Evolutionary conservation across 2,329 filamentous ascomycete genomes (phyloP).

Genomic region (Alternaria hordeiaustralica): DNA sequence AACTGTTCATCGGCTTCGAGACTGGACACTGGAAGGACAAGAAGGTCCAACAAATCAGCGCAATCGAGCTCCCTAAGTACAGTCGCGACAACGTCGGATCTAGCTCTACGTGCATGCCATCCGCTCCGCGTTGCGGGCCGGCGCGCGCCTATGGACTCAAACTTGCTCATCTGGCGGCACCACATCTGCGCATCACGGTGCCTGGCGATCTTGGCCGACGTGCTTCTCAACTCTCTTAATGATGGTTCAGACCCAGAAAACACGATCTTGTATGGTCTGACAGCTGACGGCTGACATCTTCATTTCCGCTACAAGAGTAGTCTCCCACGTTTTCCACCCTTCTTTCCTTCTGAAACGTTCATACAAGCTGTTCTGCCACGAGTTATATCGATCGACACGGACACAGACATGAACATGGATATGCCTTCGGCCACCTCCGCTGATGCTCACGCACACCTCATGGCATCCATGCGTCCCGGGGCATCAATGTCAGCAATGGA

Average conservation of each 20-base stretch:
- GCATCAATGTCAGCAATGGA: slow-evolving; percentile 13
- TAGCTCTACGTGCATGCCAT: not conserved
- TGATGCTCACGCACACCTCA: not conserved
- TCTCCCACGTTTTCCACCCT: not conserved
- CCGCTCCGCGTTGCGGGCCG: not conserved
- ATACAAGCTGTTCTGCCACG: not conserved
- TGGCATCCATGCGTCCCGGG: not conserved
- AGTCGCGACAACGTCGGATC: not conserved
- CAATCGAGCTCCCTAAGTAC: not conserved
- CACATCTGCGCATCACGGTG: slow-evolving; percentile 3
- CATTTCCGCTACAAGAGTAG: not conserved
- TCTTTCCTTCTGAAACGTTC: not conserved
- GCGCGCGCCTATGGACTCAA: slow-evolving; percentile 14
- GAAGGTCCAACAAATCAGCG: not conserved
- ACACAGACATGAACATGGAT: slow-evolving; percentile 5
- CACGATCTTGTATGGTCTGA: not conserved
- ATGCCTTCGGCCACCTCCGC: slow-evolving; percentile 4
- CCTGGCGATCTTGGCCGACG: slow-evolving; percentile 5
- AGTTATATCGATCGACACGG: not conserved
- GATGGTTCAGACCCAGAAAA: not conserved
- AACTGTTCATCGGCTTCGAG: not conserved
- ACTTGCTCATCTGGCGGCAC: slow-evolving; percentile 16
- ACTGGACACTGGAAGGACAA: not conserved
- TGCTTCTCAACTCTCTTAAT: not conserved
- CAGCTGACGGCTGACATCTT: not conserved